Conservation (phyloP, 805 yeast species). For the Yamadazyma phyllophila region DNA sequence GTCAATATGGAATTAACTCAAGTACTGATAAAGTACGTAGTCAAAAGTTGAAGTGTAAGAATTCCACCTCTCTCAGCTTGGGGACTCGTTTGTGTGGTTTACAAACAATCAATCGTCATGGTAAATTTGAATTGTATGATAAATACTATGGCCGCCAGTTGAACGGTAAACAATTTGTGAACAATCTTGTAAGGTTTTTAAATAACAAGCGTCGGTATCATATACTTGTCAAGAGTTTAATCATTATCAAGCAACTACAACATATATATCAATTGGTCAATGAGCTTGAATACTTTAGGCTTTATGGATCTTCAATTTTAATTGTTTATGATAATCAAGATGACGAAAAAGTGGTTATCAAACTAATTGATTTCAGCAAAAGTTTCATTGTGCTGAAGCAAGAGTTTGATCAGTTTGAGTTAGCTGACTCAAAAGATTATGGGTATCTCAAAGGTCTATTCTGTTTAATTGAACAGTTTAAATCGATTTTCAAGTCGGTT, state of each 20-base stretch:
- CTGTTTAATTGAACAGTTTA: constrained; percentile 69
- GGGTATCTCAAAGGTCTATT: constrained; percentile 85
- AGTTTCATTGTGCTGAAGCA: constrained; percentile 31
- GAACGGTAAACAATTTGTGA: constrained; percentile 74
- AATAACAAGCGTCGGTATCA: constrained; percentile 72
- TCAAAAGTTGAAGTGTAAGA: constrained; percentile 76
- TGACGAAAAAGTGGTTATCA: constrained; percentile 40
- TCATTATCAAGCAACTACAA: constrained; percentile 56
- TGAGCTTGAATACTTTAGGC: constrained; percentile 68
- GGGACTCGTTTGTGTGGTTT: constrained; percentile 96
- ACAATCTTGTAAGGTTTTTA: constrained; percentile 69
- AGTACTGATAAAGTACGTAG: constrained; percentile 64
- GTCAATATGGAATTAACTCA: constrained; percentile 98
- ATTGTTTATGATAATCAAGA: constrained; percentile 69
- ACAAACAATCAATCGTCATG: constrained; percentile 49
- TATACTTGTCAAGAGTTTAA: constrained; percentile 64
- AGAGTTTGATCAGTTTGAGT: constrained; percentile 1
- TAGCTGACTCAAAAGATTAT: constrained; percentile 42
- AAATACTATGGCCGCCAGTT: constrained; percentile 89
- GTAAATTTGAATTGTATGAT: constrained; percentile 66
- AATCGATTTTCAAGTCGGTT: constrained; percentile 53
- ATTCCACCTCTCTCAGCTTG: constrained; percentile 74
- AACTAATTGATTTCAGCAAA: constrained; percentile 94
- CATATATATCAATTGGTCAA: constrained; percentile 56
- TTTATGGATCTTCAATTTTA: constrained; percentile 87